A percentile compares a stretch with the other conserved stretches of the same genome.
Conservation (phyloP, 768 basidiomycete species). For the Antrodiella citrinella region DNA sequence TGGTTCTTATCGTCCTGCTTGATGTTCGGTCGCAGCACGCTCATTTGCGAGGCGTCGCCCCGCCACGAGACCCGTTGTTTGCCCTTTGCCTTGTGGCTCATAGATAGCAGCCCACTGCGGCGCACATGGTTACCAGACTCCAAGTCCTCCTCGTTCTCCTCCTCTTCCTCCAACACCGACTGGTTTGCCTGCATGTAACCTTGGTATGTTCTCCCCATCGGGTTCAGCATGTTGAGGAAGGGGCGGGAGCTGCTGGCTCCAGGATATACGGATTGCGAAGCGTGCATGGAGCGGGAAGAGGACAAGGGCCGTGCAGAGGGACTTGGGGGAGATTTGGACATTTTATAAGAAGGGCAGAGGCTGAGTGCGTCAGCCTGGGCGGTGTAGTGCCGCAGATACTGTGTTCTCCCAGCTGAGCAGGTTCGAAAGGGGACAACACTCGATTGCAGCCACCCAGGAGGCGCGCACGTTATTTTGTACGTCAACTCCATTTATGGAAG, state of each 20-base stretch:
- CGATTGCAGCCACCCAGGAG: no score
- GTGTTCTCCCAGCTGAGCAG: no score
- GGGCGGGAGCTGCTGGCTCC: conserved; percentile 58
- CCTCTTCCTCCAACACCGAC: conserved; percentile 65
- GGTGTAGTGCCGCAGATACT: no score
- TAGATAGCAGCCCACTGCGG: conserved; percentile 27
- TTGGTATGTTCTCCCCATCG: conserved; percentile 63
- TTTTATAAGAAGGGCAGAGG: no score
- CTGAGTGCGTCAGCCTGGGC: no score
- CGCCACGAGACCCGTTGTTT: conserved; percentile 53
- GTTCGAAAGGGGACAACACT: no score
- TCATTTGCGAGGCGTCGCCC: conserved; percentile 44
- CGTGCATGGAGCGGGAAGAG: conserved; percentile 20
- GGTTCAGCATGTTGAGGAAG: conserved; percentile 78
- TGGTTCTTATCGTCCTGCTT: conserved; percentile 56
- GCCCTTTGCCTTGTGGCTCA: conserved; percentile 26
- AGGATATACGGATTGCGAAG: conserved; percentile 28
- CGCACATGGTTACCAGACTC: conserved; percentile 46
- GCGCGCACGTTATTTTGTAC: no score
- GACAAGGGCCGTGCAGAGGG: conserved; percentile 11
- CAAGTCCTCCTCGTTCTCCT: conserved; percentile 46
- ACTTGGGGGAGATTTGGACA: conserved; percentile 9
- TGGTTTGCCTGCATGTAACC: conserved; percentile 73
- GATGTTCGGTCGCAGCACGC: conserved; percentile 60
- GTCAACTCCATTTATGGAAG: no score